phyloP scores from a whole-genome alignment of 257 asterid species.

The Penstemon newberryi region DNA sequence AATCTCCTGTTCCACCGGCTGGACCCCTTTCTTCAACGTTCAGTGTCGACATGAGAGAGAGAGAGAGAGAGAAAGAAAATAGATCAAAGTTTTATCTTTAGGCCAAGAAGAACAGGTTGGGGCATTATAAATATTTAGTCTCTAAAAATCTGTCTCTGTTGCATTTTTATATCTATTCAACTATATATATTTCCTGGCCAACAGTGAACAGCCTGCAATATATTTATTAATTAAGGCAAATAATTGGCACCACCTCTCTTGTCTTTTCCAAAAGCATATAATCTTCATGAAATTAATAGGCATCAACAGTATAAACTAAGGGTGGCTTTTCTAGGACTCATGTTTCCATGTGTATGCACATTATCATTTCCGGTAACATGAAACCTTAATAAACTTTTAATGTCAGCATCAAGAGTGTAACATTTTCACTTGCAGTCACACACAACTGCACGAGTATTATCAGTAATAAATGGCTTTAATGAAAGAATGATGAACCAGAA shows the following conservation, averaged over 20 bases:
- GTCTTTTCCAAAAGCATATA: neutral
- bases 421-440: neutral
- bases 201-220: neutral
- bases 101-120: too few species aligned
- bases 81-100: neutral
- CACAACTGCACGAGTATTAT: too few species aligned
- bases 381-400: neutral
- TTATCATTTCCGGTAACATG: neutral
- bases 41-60: constrained; percentile 20
- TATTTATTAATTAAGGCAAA: neutral
- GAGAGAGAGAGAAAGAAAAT: neutral
- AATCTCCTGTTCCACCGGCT: constrained; percentile 39
- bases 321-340: neutral
- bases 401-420: neutral
- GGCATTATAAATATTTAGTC: neutral
- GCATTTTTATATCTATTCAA: neutral
- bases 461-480: too few species aligned
- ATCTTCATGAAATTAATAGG: too few species aligned
- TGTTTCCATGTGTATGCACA: neutral
- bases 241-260: constrained; percentile 1
- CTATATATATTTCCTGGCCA: neutral
- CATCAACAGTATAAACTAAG: neutral
- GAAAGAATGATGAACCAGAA: too few species aligned
- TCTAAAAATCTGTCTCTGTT: neutral
- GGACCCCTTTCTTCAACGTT: constrained; percentile 44